These are phyloP conservation scores for Exophiala bonariae DNA, from an alignment of 2,329 filamentous ascomycete genomes.

Conservation along the genomic window DNA sequence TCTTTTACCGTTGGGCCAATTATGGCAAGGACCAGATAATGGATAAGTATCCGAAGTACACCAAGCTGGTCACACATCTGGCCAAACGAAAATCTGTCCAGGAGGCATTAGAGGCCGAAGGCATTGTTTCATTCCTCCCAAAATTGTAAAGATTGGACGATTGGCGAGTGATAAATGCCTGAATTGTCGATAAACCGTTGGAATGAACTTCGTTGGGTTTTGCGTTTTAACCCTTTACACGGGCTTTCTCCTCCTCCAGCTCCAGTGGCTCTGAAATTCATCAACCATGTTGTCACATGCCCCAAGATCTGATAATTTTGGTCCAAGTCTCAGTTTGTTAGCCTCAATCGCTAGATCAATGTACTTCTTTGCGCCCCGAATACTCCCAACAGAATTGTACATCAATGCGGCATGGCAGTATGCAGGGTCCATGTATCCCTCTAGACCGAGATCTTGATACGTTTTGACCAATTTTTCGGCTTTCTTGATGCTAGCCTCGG, in stretches of 20 bases:
- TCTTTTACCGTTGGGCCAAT: constrained; percentile 36
- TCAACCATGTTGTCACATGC: constrained; percentile 14
- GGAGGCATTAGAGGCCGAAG: not conserved
- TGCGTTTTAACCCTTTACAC: too few species aligned
- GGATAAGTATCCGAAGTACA: constrained; percentile 11
- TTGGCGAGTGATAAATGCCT: too few species aligned
- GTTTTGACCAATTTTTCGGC: constrained; percentile 14
- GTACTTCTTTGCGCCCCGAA: constrained; percentile 15
- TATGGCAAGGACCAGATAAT: constrained; percentile 1
- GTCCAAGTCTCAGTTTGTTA: constrained; percentile 13
- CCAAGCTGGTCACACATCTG: constrained; percentile 11
- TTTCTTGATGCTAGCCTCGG: constrained; percentile 5
- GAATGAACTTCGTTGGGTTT: too few species aligned
- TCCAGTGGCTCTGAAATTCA: constrained; percentile 16
- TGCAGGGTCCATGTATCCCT: constrained; percentile 17
- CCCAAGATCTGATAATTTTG: constrained; percentile 4
- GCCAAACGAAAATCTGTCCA: constrained; percentile 7
- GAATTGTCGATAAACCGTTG: too few species aligned
- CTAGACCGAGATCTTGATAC: constrained; percentile 8
- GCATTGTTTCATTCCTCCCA: not conserved
- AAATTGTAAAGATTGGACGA: constrained; percentile 2
- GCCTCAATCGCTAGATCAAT: constrained; percentile 12
- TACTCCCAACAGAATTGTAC: constrained; percentile 17
- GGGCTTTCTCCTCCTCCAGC: constrained; percentile 15
- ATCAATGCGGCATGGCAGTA: constrained; percentile 19